Conservation (phyloP, 768 basidiomycete species). For the Leucocoprinus birnbaumii region DNA sequence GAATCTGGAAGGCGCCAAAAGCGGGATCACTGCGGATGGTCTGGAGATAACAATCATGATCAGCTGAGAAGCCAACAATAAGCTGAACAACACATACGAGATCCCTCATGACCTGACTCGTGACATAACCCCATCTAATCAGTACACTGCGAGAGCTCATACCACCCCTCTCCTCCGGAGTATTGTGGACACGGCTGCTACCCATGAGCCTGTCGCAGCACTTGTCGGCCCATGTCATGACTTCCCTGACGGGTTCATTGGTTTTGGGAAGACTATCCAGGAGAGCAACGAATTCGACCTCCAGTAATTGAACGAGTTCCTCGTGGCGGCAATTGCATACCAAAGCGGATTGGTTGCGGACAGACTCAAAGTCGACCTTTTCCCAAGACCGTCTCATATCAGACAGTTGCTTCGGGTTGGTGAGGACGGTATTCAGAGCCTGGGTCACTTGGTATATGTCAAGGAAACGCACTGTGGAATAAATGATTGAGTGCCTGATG, state of each 20-base stretch:
- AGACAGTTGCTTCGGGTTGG: conserved; percentile 78
- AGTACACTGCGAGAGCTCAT: conserved; percentile 87
- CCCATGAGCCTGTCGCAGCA: conserved; percentile 86
- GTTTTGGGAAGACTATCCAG: conserved; percentile 71
- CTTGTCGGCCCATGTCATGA: conserved; percentile 91
- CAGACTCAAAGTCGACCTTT: conserved; percentile 87
- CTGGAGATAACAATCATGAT: conserved; percentile 33
- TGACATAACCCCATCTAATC: conserved; percentile 92
- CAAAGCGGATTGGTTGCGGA: conserved; percentile 88
- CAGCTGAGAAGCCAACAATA: conserved; percentile 8
- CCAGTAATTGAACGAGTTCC: conserved; percentile 80
- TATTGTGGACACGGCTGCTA: conserved; percentile 49
- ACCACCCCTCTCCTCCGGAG: conserved; percentile 69
- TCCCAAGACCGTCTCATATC: conserved; percentile 90
- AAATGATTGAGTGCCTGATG: conserved; percentile 8
- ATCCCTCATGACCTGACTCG: conserved; percentile 90
- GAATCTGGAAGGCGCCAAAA: conserved; percentile 89
- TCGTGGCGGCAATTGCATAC: conserved; percentile 93
- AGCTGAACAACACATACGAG: conserved; percentile 54
- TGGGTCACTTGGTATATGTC: conserved; percentile 93
- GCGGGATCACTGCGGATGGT: conserved; percentile 91
- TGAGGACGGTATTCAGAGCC: conserved; percentile 83
- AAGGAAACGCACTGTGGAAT: conserved; percentile 73
- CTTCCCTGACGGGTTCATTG: conserved; percentile 77
- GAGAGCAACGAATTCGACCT: conserved; percentile 80